Percentiles rank a stretch among this genome's conserved stretches.
Evolutionary conservation across 768 basidiomycete genomes (phyloP).

Genomic region (Postia placenta): DNA sequence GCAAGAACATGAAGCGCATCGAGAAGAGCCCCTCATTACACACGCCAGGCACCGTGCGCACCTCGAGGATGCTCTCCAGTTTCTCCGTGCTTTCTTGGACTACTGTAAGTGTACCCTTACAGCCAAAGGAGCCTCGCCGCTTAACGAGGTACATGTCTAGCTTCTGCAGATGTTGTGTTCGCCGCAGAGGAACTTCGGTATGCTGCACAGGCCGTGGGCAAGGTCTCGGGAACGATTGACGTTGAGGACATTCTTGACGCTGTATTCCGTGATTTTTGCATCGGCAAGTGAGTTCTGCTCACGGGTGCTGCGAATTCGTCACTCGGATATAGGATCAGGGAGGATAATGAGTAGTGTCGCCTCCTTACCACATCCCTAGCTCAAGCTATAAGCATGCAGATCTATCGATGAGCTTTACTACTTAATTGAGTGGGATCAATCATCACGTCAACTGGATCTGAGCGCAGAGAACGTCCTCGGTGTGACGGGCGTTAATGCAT

Average conservation of each 20-base stretch:
- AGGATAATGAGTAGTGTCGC: too few relatives aligned
- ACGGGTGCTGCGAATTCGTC: too few relatives aligned
- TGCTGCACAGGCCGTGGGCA: constrained; percentile 77
- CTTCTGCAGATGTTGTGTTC: constrained; percentile 65
- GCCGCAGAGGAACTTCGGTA: constrained; percentile 87
- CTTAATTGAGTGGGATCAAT: too few relatives aligned
- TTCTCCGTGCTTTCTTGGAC: constrained; percentile 57
- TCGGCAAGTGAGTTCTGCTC: constrained; percentile 54
- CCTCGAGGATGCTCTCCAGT: constrained; percentile 56
- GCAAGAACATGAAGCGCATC: constrained; percentile 5
- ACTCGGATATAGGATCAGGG: too few relatives aligned
- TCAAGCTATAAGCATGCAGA: too few relatives aligned
- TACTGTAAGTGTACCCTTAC: constrained; percentile 26
- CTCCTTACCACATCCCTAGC: too few relatives aligned
- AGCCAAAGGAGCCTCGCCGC: background rate
- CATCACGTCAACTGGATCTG: too few relatives aligned
- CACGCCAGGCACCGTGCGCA: constrained; percentile 76
- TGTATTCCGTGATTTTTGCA: constrained; percentile 84
- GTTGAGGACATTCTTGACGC: constrained; percentile 81
- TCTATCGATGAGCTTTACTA: too few relatives aligned
- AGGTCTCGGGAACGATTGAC: constrained; percentile 74
- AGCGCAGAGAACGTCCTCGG: too few relatives aligned
- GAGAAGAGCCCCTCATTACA: constrained; percentile 58
- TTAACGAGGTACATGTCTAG: constrained; percentile 24
- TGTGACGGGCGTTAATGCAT: too few relatives aligned